Evolutionary conservation across 176 grass and related monocot species (phyloP).

Genomic region (Oryza punctata): DNA sequence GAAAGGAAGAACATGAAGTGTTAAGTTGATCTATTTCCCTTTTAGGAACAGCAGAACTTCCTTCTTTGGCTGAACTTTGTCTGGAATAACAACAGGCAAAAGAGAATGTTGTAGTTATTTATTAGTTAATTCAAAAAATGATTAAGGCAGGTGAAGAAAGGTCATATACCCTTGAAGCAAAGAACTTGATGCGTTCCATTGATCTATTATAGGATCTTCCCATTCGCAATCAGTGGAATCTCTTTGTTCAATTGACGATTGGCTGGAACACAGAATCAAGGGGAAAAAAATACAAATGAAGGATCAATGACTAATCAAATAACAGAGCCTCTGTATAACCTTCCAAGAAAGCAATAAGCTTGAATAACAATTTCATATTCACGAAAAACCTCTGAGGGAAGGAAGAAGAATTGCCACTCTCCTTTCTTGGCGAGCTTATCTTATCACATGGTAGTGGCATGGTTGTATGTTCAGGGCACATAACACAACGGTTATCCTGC

Average conservation of each 20-base stretch:
- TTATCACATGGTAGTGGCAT: constrained; percentile 9
- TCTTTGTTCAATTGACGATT: background rate
- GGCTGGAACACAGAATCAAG: constrained; percentile 22
- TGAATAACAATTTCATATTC: constrained; percentile 7
- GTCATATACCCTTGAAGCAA: background rate
- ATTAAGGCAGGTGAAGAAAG: background rate
- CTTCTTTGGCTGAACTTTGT: constrained; percentile 13
- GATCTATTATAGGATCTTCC: constrained; percentile 17
- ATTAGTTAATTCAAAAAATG: background rate
- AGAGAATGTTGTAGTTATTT: background rate
- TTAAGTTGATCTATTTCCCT: constrained; percentile 6
- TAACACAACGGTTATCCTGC: background rate
- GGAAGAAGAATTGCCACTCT: constrained; percentile 11
- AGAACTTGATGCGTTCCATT: background rate
- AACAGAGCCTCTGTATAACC: background rate
- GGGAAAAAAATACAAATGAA: background rate
- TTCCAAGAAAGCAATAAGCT: background rate
- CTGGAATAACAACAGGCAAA: constrained; percentile 11
- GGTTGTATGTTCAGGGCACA: constrained; percentile 45
- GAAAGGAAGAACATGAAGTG: background rate
- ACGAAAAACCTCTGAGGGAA: constrained; percentile 6
- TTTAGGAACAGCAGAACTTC: background rate
- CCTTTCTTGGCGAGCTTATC: background rate
- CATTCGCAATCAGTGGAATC: background rate
- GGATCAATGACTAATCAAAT: constrained; percentile 2